Base-by-base conservation (phyloP, 345 rosid genomes). In the Ceriops decandra region DNA sequence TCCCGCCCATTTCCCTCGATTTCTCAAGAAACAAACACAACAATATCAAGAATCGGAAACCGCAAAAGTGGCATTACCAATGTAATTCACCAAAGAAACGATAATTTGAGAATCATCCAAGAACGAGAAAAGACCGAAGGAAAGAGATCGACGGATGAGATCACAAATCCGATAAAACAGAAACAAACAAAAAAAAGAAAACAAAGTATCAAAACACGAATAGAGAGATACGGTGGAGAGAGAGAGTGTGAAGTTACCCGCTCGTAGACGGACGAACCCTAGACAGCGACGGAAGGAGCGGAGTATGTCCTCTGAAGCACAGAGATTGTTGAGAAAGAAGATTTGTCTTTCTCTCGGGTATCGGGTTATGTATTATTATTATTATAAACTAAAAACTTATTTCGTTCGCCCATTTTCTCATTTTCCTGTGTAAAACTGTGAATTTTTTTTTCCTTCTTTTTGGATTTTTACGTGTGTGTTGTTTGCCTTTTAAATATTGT, bases 301-400 rank as follows among this genome's bases (percentile, higher is more conserved):
- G 26, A 32, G 13, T 42, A 56, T 3, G 21, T 59, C 60, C 62
- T 26, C 52, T 59, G 52, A 49, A 22, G 60, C 76, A 66, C 28
- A 59, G 15, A 20, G 22, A 54, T 2, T 0, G 1, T 42, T 42
- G 27, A 20, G 57, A 20, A 19, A 6, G 0, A 22, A 49, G 24
- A 47, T 1, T 11, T 26, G 58, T 33, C 57, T 57, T 3, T 9
- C 26, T 42, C 27, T 57, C 42, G 63, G 57, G 42, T 68, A 49
- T 31, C 57, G 64, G 58, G 28, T 49, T 64, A 42, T 59, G 42
- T 59, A 46, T 59, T 28, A 28, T 24, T 24, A 24, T 42, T 42
- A 35, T 6, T 7, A 7, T 35, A 8, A 38, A 38, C 10, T 33
- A 33, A 33, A 38, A 38, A 38, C 15, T 38, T 11, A 38, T 8